Evolutionary conservation across 139 green algal species (phyloP).

Genomic region (Chlorella vulgaris): DNA sequence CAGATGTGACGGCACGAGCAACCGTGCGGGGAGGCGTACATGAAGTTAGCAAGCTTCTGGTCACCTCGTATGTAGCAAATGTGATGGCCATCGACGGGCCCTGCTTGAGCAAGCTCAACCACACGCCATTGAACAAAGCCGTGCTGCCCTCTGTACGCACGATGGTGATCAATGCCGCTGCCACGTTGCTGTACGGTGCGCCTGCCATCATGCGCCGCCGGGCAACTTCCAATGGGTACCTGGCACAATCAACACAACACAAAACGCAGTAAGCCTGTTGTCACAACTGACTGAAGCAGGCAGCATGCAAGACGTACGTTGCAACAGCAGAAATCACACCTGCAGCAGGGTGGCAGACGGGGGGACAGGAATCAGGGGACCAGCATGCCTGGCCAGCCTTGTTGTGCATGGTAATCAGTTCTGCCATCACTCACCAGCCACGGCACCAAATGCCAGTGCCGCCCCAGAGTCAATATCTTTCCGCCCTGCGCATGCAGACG

Average conservation of each 20-base stretch:
- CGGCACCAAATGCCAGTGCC: slow-evolving; percentile 41
- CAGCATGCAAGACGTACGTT: too few species aligned
- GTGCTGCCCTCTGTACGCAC: slow-evolving; percentile 29
- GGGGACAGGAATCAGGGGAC: too few species aligned
- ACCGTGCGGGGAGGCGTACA: too few species aligned
- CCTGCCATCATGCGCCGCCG: slow-evolving; percentile 56
- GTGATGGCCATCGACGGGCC: slow-evolving; percentile 46
- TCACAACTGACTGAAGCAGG: too few species aligned
- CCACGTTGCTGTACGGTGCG: slow-evolving; percentile 19
- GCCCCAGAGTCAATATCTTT: slow-evolving; percentile 36
- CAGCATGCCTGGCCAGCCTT: too few species aligned
- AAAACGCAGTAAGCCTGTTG: too few species aligned
- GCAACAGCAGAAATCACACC: slow-evolving; percentile 35
- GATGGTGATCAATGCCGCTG: slow-evolving; percentile 26
- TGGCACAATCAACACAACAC: too few species aligned
- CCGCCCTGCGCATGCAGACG: slow-evolving; percentile 18
- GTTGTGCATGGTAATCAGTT: too few species aligned
- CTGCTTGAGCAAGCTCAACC: slow-evolving; percentile 49
- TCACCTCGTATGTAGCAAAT: slow-evolving; percentile 37
- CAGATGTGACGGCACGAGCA: too few species aligned
- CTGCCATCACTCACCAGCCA: slow-evolving; percentile 31
- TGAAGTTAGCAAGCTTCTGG: too few species aligned
- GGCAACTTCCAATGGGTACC: slow-evolving; percentile 51
- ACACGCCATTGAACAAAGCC: slow-evolving; percentile 47
- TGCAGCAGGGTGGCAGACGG: not conserved